Conservation (phyloP, 2,329 filamentous ascomycete genomes). For the Cadophora sp. region DNA sequence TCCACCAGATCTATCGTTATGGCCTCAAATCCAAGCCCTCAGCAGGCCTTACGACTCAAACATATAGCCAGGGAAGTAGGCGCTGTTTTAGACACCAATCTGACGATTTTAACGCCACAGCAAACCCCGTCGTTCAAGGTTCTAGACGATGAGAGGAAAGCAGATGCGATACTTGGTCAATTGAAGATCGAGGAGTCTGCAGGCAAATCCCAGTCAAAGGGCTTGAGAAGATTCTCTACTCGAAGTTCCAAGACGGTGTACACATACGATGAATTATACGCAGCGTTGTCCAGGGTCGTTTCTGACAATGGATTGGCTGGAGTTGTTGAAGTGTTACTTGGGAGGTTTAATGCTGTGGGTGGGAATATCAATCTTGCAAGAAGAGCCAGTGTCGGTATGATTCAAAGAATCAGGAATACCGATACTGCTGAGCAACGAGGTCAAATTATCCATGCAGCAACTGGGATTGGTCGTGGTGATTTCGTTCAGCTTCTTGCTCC, state of each 20-base stretch:
- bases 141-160: slow-evolving; percentile 30
- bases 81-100: slow-evolving; percentile 16
- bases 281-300: slow-evolving; percentile 21
- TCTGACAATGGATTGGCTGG: slow-evolving; percentile 29
- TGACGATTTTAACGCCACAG: slow-evolving; percentile 14
- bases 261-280: slow-evolving; percentile 30
- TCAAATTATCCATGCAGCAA: slow-evolving; percentile 27
- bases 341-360: slow-evolving; percentile 24
- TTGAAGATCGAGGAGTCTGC: slow-evolving; percentile 26
- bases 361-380: slow-evolving; percentile 32
- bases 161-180: slow-evolving; percentile 31
- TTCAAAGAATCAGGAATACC: slow-evolving; percentile 22
- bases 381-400: slow-evolving; percentile 24
- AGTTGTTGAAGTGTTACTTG: slow-evolving; percentile 28
- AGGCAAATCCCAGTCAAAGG: slow-evolving; percentile 19
- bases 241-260: not conserved
- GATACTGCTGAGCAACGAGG: slow-evolving; percentile 25
- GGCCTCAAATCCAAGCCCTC: slow-evolving; percentile 18
- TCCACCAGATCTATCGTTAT: slow-evolving; percentile 11
- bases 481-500: slow-evolving; percentile 31
- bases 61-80: slow-evolving; percentile 25
- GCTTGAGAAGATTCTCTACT: slow-evolving; percentile 18
- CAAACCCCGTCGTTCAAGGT: slow-evolving; percentile 21
- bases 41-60: slow-evolving; percentile 22
- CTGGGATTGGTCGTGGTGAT: slow-evolving; percentile 16